Base-by-base conservation (phyloP, 1,284 basidiomycete genomes). In the Rhodotorula mucilaginosa region DNA sequence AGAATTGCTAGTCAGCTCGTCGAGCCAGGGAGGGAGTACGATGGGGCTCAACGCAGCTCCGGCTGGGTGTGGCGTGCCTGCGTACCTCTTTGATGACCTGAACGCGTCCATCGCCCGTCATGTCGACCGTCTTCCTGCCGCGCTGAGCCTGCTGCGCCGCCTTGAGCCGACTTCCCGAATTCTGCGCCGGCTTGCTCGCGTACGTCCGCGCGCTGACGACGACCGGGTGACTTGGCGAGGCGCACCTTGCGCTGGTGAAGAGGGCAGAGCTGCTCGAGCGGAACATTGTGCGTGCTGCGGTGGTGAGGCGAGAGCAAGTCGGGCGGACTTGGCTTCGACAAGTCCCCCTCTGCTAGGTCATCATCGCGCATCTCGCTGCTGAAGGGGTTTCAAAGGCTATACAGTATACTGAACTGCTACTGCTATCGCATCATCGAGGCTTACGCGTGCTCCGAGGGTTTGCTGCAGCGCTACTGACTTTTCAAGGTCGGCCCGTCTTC, bases 81-180 rank as follows among this genome's bases (percentile, higher is more conserved):
- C 65, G 58, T 58, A 72, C 74, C 64, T 71, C 66, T 63, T 69
- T 71, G 68, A 76, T 76, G 23, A 54, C 46, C n/a, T 76, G 70
- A 12, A 69, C 57, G 44, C 69, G 29, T 23, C 65, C 54, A 51
- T 76, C 74, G 16, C 54, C 65, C 15, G 39, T 44, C 15, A 61
- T 66, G 46, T 68, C 68, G 7, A 64, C 64, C 51, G 67, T 65
- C 58, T 71, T 29, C 12, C 60, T 63, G 18, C 68, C 67, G 21
- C 65, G 60, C 47, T 54, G 48, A 16, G 58, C 54, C 19, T 21
- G 21, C 39, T 58, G 56, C 18, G 51, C 54, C n/a, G 69, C 69
- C 69, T 71, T 71, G 61, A 64, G 60, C 34, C 69, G 65, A 26
- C 61, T 63, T 51, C 68, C 68, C 6, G 60, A 52, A 3, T 61